Conservation (phyloP, 73 alveolate species). For the Paramecium tetraurelia region DNA sequence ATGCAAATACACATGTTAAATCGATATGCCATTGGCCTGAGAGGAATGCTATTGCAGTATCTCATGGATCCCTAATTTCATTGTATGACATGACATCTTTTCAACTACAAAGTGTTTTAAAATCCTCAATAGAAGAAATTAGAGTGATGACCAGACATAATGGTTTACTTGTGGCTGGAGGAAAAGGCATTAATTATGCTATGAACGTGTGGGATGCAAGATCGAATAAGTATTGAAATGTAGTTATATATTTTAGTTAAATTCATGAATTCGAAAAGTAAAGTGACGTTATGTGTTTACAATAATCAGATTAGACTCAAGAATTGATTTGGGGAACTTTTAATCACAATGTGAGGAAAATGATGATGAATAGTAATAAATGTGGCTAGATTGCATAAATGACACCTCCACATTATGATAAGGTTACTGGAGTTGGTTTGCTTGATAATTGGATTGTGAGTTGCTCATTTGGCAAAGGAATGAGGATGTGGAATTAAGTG, state of each 20-base stretch:
- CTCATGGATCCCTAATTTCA: neutral
- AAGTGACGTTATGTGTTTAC: neutral
- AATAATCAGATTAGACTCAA: neutral
- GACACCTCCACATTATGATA: constrained; percentile 52
- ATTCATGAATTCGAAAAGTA: constrained; percentile 2
- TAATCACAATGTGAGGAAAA: constrained; percentile 24
- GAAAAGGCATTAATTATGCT: neutral
- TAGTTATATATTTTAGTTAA: neutral
- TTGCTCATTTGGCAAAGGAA: constrained; percentile 40
- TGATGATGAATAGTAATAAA: neutral
- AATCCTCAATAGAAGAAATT: constrained; percentile 24
- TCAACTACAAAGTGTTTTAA: neutral
- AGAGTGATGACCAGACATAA: constrained; percentile 9
- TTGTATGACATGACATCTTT: neutral
- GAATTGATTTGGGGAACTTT: constrained; percentile 41
- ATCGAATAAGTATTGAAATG: neutral
- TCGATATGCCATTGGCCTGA: constrained; percentile 41
- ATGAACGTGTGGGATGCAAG: constrained; percentile 22
- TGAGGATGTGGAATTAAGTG: constrained; percentile 26
- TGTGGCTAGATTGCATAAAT: neutral
- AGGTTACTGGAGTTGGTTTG: constrained; percentile 36
- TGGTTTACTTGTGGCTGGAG: constrained; percentile 24
- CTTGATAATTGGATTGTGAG: constrained; percentile 19
- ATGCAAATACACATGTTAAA: neutral
- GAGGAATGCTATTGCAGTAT: constrained; percentile 5